Base-by-base conservation (phyloP, 208 protist genomes). In the Herpetomonas samuelpessoai region DNA sequence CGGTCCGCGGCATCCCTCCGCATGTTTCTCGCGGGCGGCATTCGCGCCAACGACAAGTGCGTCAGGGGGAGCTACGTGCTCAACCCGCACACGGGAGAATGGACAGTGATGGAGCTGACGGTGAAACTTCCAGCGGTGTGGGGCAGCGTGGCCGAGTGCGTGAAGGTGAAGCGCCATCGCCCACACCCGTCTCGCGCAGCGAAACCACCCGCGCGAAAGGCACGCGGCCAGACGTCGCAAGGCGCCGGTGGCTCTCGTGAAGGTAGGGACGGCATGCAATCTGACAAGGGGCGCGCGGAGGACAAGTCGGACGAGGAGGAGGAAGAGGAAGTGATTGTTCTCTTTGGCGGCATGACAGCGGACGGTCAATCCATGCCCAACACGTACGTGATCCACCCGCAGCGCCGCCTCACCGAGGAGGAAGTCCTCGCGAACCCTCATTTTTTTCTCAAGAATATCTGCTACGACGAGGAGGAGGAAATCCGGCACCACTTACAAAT, bases 311-410 rank as follows among this genome's bases (percentile, higher is more conserved):
- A 22, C 22, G 35, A 31, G 29, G 39, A 39, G 4, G 51, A 54
- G 26, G 62, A 77, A 26, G 74, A 86, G 25, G 65, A 91, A 50
- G 83, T 91, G 19, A 62, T 87, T 7, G 80, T 91, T 2, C 18
- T 91, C 24, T 91, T 91, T 68, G 83, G 83, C 56, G 83, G 83
- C 16, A 81, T 87, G 74, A 71, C 65, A 1, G 64, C 62, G n/a
- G 46, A 39, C 0, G 63, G 51, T 3, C 53, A 65, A 54, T 74
- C 35, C 19, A 65, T 44, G n/a, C 65, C 69, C 45, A 54, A 54
- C 53, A 86, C 79, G 26, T 71, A 68, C 45, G 45, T 83, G 38
- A 41, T 89, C 12, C 79, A 86, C 63, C 35, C 83, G 3, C 51
- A 74, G 47, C 50, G 59, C 55, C 35, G 62, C 26, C 69, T 81